Conservation (phyloP, 2,329 filamentous ascomycete species). For the Neobulgaria alba region DNA sequence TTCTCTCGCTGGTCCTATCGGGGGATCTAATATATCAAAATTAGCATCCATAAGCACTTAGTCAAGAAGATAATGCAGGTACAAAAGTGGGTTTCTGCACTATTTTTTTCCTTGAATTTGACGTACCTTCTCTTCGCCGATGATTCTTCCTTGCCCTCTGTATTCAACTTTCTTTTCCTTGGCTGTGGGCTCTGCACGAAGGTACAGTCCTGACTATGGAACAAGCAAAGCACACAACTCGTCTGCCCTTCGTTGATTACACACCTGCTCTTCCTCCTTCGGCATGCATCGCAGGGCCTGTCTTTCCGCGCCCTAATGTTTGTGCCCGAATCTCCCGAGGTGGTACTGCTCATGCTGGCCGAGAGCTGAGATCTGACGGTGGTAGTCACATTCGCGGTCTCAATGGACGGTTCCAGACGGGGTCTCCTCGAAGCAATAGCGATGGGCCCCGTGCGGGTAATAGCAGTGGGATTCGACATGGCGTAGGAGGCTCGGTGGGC, state of each 20-base stretch:
- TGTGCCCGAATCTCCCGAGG: slow-evolving; percentile 41
- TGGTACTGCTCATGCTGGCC: slow-evolving; percentile 42
- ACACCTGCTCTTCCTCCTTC: slow-evolving; percentile 65
- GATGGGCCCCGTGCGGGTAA: slow-evolving; percentile 55
- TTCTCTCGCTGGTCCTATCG: slow-evolving; percentile 45
- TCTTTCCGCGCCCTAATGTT: slow-evolving; percentile 38
- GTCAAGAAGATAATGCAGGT: slow-evolving; percentile 1
- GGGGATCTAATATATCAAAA: slow-evolving; percentile 41
- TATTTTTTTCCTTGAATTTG: not conserved
- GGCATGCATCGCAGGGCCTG: slow-evolving; percentile 65
- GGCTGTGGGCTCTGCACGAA: slow-evolving; percentile 68
- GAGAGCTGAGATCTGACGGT: slow-evolving; percentile 27
- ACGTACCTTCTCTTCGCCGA: slow-evolving; percentile 60
- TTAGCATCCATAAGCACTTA: slow-evolving; percentile 11
- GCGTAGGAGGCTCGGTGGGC: slow-evolving; percentile 21
- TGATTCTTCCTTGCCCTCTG: slow-evolving; percentile 44
- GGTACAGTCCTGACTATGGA: slow-evolving; percentile 71
- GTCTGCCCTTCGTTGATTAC: slow-evolving; percentile 68
- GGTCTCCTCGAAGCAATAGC: slow-evolving; percentile 56
- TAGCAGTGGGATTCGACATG: slow-evolving; percentile 39
- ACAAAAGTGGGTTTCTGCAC: not conserved
- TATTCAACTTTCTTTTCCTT: slow-evolving; percentile 70
- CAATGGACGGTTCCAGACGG: slow-evolving; percentile 24
- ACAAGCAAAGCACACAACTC: slow-evolving; percentile 67
- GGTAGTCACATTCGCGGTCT: slow-evolving; percentile 12